Evolutionary conservation across 352 stramenopile genomes (phyloP).

Genomic region (Globisporangium abappressorium): DNA sequence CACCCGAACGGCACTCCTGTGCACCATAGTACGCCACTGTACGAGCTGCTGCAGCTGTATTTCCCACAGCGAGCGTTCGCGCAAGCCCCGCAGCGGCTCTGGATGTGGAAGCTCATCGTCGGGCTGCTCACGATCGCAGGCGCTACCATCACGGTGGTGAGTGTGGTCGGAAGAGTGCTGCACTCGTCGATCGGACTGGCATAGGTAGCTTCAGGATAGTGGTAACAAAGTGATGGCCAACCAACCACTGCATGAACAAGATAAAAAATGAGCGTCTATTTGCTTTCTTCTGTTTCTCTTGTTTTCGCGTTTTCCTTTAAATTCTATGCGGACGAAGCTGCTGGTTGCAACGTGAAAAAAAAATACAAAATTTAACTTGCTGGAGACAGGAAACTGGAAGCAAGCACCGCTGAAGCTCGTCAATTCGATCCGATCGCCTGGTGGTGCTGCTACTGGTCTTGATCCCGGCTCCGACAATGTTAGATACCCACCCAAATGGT

Average conservation of each 20-base stretch:
- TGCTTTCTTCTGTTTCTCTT: constrained; percentile 3
- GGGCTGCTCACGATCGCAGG: constrained; percentile 16
- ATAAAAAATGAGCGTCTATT: constrained; percentile 5
- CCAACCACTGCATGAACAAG: neutral
- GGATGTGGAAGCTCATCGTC: constrained; percentile 64
- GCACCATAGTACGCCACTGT: constrained; percentile 31
- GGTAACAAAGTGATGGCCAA: neutral
- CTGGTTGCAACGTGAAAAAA: neutral
- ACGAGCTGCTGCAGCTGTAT: constrained; percentile 61
- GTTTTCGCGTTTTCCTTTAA: constrained; percentile 13
- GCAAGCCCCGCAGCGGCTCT: constrained; percentile 50
- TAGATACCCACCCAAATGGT: constrained; percentile 22
- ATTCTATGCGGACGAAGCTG: constrained; percentile 8
- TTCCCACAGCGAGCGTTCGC: constrained; percentile 64
- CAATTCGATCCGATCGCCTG: neutral
- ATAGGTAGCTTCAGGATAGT: no score
- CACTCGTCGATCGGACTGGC: constrained; percentile 1
- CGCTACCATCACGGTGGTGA: neutral
- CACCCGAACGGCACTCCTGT: constrained; percentile 37
- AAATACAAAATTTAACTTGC: constrained; percentile 21
- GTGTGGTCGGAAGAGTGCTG: constrained; percentile 4
- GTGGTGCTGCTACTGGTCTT: neutral
- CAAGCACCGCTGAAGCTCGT: neutral
- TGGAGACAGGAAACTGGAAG: neutral
- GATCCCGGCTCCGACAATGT: constrained; percentile 10